phyloP scores from a whole-genome alignment of 2,329 filamentous ascomycete genomes.

The Pseudocercospora pini-densiflorae region DNA sequence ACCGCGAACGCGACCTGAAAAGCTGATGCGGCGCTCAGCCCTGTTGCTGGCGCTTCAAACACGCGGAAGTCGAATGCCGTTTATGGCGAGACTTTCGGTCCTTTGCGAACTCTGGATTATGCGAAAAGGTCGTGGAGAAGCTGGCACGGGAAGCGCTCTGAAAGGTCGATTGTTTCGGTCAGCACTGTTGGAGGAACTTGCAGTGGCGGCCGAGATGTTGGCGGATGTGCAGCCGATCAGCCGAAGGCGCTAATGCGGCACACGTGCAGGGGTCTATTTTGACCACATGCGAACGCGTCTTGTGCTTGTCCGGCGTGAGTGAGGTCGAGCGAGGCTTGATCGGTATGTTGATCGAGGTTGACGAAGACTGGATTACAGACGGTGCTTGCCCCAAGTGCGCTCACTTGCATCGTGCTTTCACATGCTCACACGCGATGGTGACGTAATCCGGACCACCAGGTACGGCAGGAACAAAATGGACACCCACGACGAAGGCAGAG shows the following conservation, averaged over 20 bases:
- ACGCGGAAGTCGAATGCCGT: too few species aligned
- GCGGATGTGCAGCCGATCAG: background rate
- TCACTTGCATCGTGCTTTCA: background rate
- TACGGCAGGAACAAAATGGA: background rate
- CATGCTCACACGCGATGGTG: background rate
- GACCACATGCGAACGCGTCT: background rate
- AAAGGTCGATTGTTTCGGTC: background rate
- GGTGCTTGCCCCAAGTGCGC: background rate
- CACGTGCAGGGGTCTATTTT: background rate
- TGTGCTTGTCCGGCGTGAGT: background rate
- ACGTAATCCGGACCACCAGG: background rate
- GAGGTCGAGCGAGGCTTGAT: background rate
- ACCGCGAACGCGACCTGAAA: too few species aligned
- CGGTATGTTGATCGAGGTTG: background rate
- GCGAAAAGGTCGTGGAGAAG: background rate
- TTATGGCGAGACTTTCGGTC: too few species aligned
- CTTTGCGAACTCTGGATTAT: background rate
- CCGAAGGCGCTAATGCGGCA: background rate
- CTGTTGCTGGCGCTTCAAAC: too few species aligned
- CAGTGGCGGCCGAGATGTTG: background rate
- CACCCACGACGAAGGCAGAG: background rate
- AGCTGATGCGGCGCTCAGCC: too few species aligned
- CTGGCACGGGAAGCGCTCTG: background rate
- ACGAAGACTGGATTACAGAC: background rate
- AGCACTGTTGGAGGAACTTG: slow-evolving; percentile 4